Base-by-base conservation (phyloP, 1,284 basidiomycete genomes). In the Pterulicium gracile region DNA sequence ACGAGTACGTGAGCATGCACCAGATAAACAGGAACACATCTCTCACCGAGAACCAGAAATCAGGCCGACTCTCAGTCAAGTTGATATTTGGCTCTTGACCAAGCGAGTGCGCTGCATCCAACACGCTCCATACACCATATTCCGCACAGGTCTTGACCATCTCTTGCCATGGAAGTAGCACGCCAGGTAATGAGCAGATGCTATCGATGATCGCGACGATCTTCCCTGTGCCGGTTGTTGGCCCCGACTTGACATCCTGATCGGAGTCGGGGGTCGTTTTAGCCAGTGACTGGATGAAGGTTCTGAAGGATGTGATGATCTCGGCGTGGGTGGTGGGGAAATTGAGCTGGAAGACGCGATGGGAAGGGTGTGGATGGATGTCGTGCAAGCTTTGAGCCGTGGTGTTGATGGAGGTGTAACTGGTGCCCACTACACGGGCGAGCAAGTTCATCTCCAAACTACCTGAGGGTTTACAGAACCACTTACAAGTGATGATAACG, bases 31-130 rank as follows among this genome's bases (percentile, higher is more conserved):
- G 36, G 24, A 36, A 15, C 3, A 19, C 20, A 45, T 22, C 1
- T 65, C 75, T 36, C 52, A 87, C 83, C 14, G 85, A 81, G 15
- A 87, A 67, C 77, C 81, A 90, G 58, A 91, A 91, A 61, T 93
- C 89, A 4, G 85, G 83, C 49, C 72, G 66, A 0, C 68, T 64
- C 43, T 69, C 63, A 5, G 67, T 68, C 41, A 91, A 54, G 57
- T 90, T 72, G 46, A 90, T 66, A 42, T 75, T 63, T 10, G 70
- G 51, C 49, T 78, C 75, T 52, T 79, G 76, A 0, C 89, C 89
- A 42, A 93, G 79, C 2, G 81, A 80, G 59, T 95, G 92, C 0
- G 92, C 92, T 0, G 73, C 92, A 55, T 96, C 92, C 13, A 96
- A 62, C 14, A 93, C 61, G 46, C 74, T 82, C 61, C 78, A 75